phyloP scores from a whole-genome alignment of 768 basidiomycete species.

The Kwoniella dendrophila region DNA sequence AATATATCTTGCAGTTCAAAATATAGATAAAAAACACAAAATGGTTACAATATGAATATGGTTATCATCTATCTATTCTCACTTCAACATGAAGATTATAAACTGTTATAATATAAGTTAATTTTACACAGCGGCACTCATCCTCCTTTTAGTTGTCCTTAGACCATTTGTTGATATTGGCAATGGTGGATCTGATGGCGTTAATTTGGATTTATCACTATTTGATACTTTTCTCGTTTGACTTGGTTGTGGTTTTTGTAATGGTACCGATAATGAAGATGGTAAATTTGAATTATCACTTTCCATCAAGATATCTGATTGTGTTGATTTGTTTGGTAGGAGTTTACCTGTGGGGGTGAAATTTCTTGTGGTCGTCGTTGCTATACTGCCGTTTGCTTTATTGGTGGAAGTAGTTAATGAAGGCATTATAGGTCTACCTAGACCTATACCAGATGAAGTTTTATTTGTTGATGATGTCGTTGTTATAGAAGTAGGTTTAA shows the following conservation, averaged over 20 bases:
- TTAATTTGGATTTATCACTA: not conserved
- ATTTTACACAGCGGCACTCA: conserved; percentile 7
- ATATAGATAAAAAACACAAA: too few relatives aligned
- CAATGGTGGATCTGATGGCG: not conserved
- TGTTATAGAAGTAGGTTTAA: not conserved
- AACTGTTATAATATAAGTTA: not conserved
- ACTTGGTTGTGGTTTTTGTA: not conserved
- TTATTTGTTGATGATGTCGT: not conserved
- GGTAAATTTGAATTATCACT: too few relatives aligned
- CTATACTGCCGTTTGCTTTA: not conserved
- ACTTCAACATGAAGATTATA: too few relatives aligned
- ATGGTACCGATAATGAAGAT: too few relatives aligned
- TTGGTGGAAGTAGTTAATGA: not conserved
- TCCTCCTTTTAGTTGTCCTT: conserved; percentile 2
- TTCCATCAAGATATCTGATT: not conserved
- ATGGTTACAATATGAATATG: too few relatives aligned
- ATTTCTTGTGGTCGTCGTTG: not conserved
- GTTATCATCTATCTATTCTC: too few relatives aligned
- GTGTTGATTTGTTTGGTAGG: not conserved
- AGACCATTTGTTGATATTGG: not conserved
- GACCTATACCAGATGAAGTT: not conserved
- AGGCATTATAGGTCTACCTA: conserved; percentile 16
- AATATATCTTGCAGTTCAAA: too few relatives aligned
- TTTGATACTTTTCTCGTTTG: conserved; percentile 3
- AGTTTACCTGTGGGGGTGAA: conserved; percentile 12